Evolutionary conservation across 495 filamentous ascomycete species (phyloP), one percentile per base, ranked within the genome.

Genomic region (Talaromyces thailandensis): DNA sequence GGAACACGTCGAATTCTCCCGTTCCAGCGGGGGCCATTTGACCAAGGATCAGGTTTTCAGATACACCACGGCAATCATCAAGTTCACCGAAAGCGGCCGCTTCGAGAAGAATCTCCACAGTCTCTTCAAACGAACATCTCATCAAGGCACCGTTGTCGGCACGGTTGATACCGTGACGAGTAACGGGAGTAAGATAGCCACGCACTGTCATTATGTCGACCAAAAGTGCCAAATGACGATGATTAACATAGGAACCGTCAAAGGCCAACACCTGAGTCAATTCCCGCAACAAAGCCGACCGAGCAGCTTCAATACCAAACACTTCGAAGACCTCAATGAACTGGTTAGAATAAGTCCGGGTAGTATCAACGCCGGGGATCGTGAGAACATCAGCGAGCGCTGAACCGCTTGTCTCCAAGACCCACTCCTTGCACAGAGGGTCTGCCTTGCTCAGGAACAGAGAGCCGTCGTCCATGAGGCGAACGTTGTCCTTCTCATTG

Each of bases 91-190:
- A 87, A 45, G 91, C 90, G 45, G 94, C 94, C 40, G 94, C 94
- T 63, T 99, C 94, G 29, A 97, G 82, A 26, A 99, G 79, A 76
- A 99, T 99, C 71, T 99, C 94, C 32, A 99, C 94, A 0, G 94
- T 99, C 69, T 99, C 95, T 77, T 99, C 94, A 76, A 99, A 99
- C 8, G 94, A 99, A 80, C 94, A 99, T 70, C 94, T 87, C 94
- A 99, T 99, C 68, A 99, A 80, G 2, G 94, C 94, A 79, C 94
- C 94, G 55, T 95, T 99, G 68, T 99, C 95, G 12, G 92, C 89
- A 66, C 95, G 86, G 76, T 99, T 99, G 75, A 99, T 99, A 78
- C 94, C 94, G 65, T 98, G 95, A 73, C 94, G 91, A 62, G 94
- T 98, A 60, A 98, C 92, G 6, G 94, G 93, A 72, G 96, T 96